These are phyloP conservation scores for Stipa capillata DNA, from an alignment of 176 grass and related monocot genomes.

Conservation along the genomic window DNA sequence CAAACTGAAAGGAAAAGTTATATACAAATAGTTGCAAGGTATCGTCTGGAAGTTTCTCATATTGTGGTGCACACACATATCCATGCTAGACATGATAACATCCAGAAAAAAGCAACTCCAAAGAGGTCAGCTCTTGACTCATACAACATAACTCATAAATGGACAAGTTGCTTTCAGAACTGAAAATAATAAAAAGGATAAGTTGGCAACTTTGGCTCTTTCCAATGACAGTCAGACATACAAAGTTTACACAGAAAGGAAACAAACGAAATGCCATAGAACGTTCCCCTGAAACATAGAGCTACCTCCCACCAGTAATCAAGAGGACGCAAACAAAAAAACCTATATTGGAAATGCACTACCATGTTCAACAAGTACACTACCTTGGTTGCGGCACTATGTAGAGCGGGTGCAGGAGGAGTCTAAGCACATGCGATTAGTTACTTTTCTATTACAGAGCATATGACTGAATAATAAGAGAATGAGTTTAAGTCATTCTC, in stretches of 20 bases:
- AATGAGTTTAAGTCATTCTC: neutral
- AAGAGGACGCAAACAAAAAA: neutral
- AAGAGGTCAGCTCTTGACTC: neutral
- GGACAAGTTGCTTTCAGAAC: neutral
- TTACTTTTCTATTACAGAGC: neutral
- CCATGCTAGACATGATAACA: neutral
- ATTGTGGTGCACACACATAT: neutral
- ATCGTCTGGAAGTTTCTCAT: neutral
- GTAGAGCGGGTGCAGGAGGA: neutral
- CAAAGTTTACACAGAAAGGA: neutral
- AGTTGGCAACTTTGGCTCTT: neutral
- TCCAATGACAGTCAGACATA: neutral
- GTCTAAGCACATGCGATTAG: neutral
- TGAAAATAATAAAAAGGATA: neutral
- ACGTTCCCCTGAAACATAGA: neutral
- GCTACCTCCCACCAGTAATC: neutral
- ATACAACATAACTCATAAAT: neutral
- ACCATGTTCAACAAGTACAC: neutral
- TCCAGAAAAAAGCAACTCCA: constrained; percentile 13
- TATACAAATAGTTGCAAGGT: too few relatives aligned
- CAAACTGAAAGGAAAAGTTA: neutral
- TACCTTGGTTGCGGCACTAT: neutral
- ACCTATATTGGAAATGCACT: neutral
- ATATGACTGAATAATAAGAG: constrained; percentile 1
- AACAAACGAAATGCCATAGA: neutral